Conservation (phyloP, 176 grass and related monocot genomes). For the Eleusine indica region DNA sequence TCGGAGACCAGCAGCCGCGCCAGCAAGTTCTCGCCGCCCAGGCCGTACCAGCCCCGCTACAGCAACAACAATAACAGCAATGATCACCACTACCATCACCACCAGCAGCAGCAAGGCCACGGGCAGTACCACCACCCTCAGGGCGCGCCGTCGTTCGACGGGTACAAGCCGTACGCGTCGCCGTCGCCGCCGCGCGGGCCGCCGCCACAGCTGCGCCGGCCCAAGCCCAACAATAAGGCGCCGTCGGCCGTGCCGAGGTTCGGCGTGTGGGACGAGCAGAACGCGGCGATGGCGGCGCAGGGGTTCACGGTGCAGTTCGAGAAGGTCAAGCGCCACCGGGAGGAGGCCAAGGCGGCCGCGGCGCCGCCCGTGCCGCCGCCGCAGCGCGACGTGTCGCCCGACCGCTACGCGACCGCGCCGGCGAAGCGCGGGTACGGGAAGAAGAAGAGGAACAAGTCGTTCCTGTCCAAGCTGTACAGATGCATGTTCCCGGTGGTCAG, state of each 20-base stretch:
- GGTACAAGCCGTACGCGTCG: neutral
- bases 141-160: neutral
- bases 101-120: neutral
- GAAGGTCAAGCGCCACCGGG: constrained; percentile 68
- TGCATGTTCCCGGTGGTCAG: constrained; percentile 58
- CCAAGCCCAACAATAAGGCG: constrained; percentile 19
- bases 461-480: constrained; percentile 52
- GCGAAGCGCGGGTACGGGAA: neutral
- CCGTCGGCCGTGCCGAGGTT: constrained; percentile 60
- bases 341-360: constrained; percentile 44
- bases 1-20: constrained; percentile 51
- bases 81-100: neutral
- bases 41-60: constrained; percentile 54
- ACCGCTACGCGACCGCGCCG: neutral
- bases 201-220: neutral
- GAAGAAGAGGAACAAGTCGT: constrained; percentile 43
- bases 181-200: constrained; percentile 33
- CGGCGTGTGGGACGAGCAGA: constrained; percentile 74
- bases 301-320: constrained; percentile 88
- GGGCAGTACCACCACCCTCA: neutral
- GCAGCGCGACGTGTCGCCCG: constrained; percentile 22
- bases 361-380: constrained; percentile 32
- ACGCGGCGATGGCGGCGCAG: constrained; percentile 50
- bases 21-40: constrained; percentile 61
- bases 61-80: neutral